Evolutionary conservation across 139 green algal species (phyloP), one percentile per base, ranked within the genome.

Genomic region (Spirogloea muscicola): DNA sequence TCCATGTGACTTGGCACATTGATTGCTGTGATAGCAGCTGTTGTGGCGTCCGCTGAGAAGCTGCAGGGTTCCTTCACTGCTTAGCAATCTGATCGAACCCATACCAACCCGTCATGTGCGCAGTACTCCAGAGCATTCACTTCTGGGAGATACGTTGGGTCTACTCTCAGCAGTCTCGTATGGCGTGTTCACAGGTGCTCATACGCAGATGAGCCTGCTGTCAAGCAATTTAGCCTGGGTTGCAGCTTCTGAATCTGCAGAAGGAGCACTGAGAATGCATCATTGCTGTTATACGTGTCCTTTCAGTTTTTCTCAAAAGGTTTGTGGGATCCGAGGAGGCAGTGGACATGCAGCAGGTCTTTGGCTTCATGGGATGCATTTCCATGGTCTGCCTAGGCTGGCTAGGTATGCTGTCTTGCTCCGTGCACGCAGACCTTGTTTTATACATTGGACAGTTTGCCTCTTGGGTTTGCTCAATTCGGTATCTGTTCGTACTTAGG

Each of bases 321-420:
- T 70, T 61, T 31, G 69, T 57, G 31, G 69, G 69, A 29, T 37
- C 34, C 3, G 67, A 76, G 1, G 27, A 38, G n/a, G 46, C 43
- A 42, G 46, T 36, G 1, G 67, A 76, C 33, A 69, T 77, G 55
- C 69, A 77, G n/a, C 57, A 71, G 21, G 57, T 77, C 21, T 77
- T 77, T 70, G 69, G 69, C 33, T 77, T 38, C 69, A 69, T 77
- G 18, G 69, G 69, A 27, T 6, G 68, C 5, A 57, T 70, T 4
- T 70, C 69, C 1, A 25, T 69, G 10, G 33, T 77, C 34, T 55
- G 69, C 9, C 60, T 77, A 21, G 68, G 69, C 55, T 77, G 69
- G 69, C 46, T 77, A n/a, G 69, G 69, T 76, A 49, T 68, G 67
- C 46, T 7, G 38, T 52, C n/a, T n/a, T n/a, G n/a, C n/a, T n/a